Base-by-base conservation (phyloP, 1,284 basidiomycete species). In the Gymnopus androsaceus region DNA sequence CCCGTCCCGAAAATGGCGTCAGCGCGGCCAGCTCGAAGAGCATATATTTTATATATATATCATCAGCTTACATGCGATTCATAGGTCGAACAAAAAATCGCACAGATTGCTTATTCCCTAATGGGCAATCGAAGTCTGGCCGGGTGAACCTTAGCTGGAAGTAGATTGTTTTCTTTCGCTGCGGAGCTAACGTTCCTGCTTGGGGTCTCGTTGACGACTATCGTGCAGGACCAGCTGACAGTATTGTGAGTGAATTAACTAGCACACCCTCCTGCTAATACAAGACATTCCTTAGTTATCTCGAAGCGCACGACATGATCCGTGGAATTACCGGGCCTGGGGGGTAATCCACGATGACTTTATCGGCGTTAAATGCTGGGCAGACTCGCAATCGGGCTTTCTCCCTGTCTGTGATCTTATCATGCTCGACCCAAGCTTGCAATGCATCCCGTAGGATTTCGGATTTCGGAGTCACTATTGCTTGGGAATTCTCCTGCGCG, bases 61-160 rank as follows among this genome's bases (percentile, higher is more conserved):
- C 33, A 31, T 21, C 5, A 8, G 25, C 6, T 23, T 3, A 38
- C 30, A 45, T 9, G 21, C 25, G 19, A 37, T 31, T 23, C 33
- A 44, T 66, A 92, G 85, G 95, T 94, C 33, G 94, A 96, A 69
- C 72, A 87, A 67, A 95, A 96, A 72, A 88, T 97, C 66, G 92
- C 90, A 17, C 77, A 92, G 67, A 96, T 97, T 51, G 93, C 92
- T 94, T 0, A 80, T 96, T 46, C 87, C 89, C 0, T 95, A 79
- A 73, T 96, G 94, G 94, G 89, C 90, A 12, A 86, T 96, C 59
- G 89, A 92, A 51, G 84, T 77, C 1, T 86, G 84, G 76, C 74
- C 77, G 0, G 83, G 76, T 21, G 94, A 95, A 70, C 92, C 94
- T 3, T 0, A 82, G 82, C 8, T 96, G 94, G 92, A 84, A 81